phyloP scores from a whole-genome alignment of 768 basidiomycete genomes.

The Boletus rex-veris region DNA sequence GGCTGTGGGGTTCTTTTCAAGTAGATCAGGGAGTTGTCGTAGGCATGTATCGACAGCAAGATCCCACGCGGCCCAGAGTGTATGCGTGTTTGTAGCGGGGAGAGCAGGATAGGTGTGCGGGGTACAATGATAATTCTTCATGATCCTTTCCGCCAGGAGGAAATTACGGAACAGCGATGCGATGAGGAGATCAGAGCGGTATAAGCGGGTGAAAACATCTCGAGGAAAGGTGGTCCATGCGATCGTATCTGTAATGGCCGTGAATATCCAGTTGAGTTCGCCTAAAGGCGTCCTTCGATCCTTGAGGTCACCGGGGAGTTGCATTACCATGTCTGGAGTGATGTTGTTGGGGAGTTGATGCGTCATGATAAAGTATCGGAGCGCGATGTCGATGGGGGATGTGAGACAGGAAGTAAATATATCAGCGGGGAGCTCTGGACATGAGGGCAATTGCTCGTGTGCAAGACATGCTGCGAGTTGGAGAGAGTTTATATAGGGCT shows the following conservation, averaged over 20 bases:
- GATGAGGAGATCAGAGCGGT: slow-evolving; percentile 92
- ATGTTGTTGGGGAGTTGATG: slow-evolving; percentile 80
- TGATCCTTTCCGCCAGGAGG: slow-evolving; percentile 93
- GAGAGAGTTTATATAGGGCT: slow-evolving; percentile 81
- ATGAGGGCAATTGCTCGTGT: slow-evolving; percentile 88
- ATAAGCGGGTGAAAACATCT: slow-evolving; percentile 89
- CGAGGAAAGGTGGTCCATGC: slow-evolving; percentile 97
- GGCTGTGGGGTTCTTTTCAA: slow-evolving; percentile 40
- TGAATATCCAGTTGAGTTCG: slow-evolving; percentile 99
- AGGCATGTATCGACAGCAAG: slow-evolving; percentile 93
- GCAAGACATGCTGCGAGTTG: slow-evolving; percentile 94
- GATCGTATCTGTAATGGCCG: slow-evolving; percentile 97
- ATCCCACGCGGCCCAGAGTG: slow-evolving; percentile 97
- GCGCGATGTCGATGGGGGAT: slow-evolving; percentile 95
- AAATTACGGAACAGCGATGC: slow-evolving; percentile 97
- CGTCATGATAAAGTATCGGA: slow-evolving; percentile 90
- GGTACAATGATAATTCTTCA: slow-evolving; percentile 97
- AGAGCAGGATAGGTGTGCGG: slow-evolving; percentile 90
- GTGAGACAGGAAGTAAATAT: slow-evolving; percentile 97
- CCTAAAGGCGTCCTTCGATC: slow-evolving; percentile 95
- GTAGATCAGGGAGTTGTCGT: slow-evolving; percentile 85
- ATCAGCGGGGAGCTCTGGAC: slow-evolving; percentile 95
- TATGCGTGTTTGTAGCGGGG: slow-evolving; percentile 94
- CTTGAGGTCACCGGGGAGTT: slow-evolving; percentile 94
- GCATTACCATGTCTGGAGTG: slow-evolving; percentile 87